These are phyloP conservation scores for Endoconidiophora laricicola DNA, from an alignment of 2,329 filamentous ascomycete species.

Conservation along the genomic window DNA sequence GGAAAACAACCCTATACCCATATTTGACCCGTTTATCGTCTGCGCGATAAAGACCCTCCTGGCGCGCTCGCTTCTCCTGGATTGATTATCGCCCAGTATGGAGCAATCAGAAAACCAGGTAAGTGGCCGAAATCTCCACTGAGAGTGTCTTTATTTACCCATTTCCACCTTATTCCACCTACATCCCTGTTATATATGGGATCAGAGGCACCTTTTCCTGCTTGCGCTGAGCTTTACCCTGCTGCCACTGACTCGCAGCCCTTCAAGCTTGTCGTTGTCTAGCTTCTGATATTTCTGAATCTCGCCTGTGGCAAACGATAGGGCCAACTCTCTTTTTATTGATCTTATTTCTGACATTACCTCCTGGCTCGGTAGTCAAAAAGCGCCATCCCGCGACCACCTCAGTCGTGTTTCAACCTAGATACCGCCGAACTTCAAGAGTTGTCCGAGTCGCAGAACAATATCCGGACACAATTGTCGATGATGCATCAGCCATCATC, in stretches of 20 bases:
- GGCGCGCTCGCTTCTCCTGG: not conserved
- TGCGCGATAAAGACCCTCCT: not conserved
- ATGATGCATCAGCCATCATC: conserved; percentile 18
- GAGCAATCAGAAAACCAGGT: conserved; percentile 6
- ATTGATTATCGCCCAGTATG: not conserved
- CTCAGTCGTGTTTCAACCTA: not conserved
- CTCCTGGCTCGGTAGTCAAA: not conserved
- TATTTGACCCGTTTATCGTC: not conserved
- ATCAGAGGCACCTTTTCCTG: too few species aligned
- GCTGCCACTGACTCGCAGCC: too few species aligned
- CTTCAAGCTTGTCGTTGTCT: too few species aligned
- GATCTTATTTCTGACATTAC: not conserved
- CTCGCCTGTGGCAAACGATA: not conserved
- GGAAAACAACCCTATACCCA: not conserved
- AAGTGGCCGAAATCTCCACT: not conserved
- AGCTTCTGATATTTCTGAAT: not conserved
- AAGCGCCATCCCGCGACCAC: conserved; percentile 12
- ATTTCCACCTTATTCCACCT: too few species aligned
- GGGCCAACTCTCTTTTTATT: not conserved
- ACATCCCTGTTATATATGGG: too few species aligned
- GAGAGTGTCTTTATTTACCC: too few species aligned
- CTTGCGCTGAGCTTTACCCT: too few species aligned
- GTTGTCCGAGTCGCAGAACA: conserved; percentile 43
- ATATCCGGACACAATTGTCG: conserved; percentile 27
- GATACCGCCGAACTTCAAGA: conserved; percentile 20